Evolutionary conservation across 2,329 filamentous ascomycete genomes (phyloP).

Genomic region (Colletotrichum liaoningense): DNA sequence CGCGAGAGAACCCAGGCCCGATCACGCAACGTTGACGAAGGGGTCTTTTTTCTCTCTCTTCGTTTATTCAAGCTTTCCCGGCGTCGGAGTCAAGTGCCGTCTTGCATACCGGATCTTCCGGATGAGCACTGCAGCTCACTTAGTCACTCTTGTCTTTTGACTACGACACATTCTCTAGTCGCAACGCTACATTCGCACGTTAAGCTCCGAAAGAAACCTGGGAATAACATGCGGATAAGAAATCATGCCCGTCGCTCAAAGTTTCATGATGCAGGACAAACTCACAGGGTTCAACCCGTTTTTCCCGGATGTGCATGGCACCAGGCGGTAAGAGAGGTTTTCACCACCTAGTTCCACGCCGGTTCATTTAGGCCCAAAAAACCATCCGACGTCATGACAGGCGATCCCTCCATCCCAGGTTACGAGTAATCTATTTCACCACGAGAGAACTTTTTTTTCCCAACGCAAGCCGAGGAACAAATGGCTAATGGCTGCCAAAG

Average conservation of each 20-base stretch:
- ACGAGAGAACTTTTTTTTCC: neutral
- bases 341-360: neutral
- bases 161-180: neutral
- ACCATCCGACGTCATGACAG: slow-evolving; percentile 10
- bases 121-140: neutral
- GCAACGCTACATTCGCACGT: neutral
- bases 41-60: neutral
- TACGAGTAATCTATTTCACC: neutral
- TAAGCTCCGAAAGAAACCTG: neutral
- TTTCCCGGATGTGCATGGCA: neutral
- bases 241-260: neutral
- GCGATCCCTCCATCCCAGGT: slow-evolving; percentile 1
- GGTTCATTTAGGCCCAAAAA: neutral
- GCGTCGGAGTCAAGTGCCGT: neutral
- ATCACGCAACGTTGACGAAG: slow-evolving; percentile 18
- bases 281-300: neutral
- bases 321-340: neutral
- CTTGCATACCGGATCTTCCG: slow-evolving; percentile 14
- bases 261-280: neutral
- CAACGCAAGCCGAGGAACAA: neutral
- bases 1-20: neutral
- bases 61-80: neutral
- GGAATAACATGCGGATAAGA: neutral
- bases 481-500: neutral
- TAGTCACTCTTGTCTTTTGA: neutral